Evolutionary conservation across 148 eudicot genomes (phyloP), one percentile per base, ranked within the genome.

Genomic region (Euryodendron excelsum): DNA sequence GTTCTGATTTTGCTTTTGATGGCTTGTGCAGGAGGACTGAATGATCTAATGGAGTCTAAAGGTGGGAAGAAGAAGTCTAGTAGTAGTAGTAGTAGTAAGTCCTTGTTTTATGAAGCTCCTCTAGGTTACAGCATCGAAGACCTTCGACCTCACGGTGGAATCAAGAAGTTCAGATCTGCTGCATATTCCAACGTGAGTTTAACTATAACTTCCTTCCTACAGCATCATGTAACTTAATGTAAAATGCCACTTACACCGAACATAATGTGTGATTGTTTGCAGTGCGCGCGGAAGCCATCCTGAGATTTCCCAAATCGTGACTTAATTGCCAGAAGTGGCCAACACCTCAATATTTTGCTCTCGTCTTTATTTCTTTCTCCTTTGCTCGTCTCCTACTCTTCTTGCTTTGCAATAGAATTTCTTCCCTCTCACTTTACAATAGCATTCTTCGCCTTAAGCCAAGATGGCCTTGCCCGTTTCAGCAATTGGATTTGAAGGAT

Each of bases 81-180:
- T 28, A 89, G 93, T 41, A 88, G 90, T 28, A 89, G 93, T 41
- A 41, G 45, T 86, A 90, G 88, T 89, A 85, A 80, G 80, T 88
- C 88, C 75, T 77, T 78, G 75, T 85, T 81, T 56, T 93, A 91
- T 81, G 95, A 93, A 88, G 94, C 94, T 81, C 98, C 96, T 90
- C 88, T 94, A 61, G 94, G 93, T 60, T 93, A 91, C 85, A 86
- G 89, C 87, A 94, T 94, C 86, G 96, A 94, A 83, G 96, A 94
- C 89, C 79, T 91, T 82, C 93, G 98, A 79, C 98, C 96, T 47
- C 45, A 86, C 82, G 98, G 96, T 64, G 98, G 91, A 80, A 88
- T 91, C 86, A 86, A 85, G 91, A 94, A 91, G 83, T 94, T 94
- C 91, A 86, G 81, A 88, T 91, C 98, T 77, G 94, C 94, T 91